Percentiles rank a stretch among this genome's conserved stretches.
These are phyloP conservation scores for Carpediemonas membranifera DNA, from an alignment of 78 protist species.

Conservation along the genomic window DNA sequence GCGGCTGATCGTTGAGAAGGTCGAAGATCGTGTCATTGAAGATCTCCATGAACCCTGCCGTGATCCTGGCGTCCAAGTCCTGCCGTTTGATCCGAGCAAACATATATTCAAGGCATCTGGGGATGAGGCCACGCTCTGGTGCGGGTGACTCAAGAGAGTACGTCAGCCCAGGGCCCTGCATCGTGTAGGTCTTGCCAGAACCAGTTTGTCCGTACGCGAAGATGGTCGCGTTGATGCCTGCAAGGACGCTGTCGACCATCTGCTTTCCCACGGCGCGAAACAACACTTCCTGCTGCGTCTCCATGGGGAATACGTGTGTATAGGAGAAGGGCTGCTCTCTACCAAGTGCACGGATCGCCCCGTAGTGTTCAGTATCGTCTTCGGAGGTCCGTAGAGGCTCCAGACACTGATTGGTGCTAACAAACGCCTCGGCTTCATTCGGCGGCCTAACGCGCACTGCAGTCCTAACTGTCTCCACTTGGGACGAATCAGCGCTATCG, in stretches of 20 bases:
- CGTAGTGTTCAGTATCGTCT: too few relatives aligned
- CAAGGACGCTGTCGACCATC: background rate
- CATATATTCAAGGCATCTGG: background rate
- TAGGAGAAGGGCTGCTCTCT: too few relatives aligned
- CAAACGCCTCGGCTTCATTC: too few relatives aligned
- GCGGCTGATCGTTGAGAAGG: background rate
- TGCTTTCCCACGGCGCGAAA: constrained; percentile 7
- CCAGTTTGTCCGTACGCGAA: constrained; percentile 30
- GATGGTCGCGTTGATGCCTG: constrained; percentile 29
- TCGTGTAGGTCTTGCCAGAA: too few relatives aligned
- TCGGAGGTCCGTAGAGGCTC: too few relatives aligned
- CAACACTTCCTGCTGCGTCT: constrained; percentile 12
- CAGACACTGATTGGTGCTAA: too few relatives aligned
- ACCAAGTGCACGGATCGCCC: too few relatives aligned
- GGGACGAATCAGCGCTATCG: too few relatives aligned
- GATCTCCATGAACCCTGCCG: background rate
- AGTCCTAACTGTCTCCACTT: too few relatives aligned
- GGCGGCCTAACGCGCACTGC: too few relatives aligned
- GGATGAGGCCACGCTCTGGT: background rate
- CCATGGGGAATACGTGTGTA: background rate
- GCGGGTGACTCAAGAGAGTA: constrained; percentile 1
- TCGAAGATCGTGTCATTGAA: background rate
- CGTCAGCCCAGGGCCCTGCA: constrained; percentile 7
- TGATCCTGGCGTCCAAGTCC: background rate
- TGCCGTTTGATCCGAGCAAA: background rate